These are phyloP conservation scores for Candida freyschussii DNA, from an alignment of 1,139 yeast genomes.

Conservation along the genomic window DNA sequence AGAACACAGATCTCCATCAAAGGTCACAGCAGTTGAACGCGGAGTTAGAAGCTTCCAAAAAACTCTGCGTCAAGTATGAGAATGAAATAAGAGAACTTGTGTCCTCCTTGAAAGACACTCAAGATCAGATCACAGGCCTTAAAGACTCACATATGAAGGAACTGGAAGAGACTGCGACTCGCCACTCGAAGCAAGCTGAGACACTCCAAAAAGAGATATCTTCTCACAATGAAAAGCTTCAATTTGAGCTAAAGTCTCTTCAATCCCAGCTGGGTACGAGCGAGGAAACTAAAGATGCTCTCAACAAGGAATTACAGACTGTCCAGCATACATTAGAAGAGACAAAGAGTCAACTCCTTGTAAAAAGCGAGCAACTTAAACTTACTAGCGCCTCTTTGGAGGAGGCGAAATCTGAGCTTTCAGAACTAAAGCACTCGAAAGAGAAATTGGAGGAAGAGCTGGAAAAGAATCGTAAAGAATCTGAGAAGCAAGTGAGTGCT, in stretches of 20 bases:
- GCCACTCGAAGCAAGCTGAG: not conserved
- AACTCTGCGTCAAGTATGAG: constrained; percentile 8
- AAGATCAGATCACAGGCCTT: constrained; percentile 4
- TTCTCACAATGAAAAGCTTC: not conserved
- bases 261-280: not conserved
- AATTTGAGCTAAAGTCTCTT: not conserved
- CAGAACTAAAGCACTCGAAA: constrained; percentile 1
- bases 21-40: constrained; percentile 4
- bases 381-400: too few species aligned
- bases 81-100: constrained; percentile 10
- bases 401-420: not conserved
- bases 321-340: too few species aligned
- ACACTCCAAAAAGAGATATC: constrained; percentile 3
- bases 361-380: too few species aligned
- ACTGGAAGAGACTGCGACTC: constrained; percentile 2
- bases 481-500: constrained; percentile 2
- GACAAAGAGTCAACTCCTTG: too few species aligned
- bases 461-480: constrained; percentile 1
- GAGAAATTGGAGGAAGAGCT: constrained; percentile 4
- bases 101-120: constrained; percentile 6
- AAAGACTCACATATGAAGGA: constrained; percentile 6
- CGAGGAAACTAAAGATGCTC: too few species aligned
- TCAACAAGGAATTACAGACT: too few species aligned
- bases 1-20: constrained; percentile 6
- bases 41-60: constrained; percentile 10